Evolutionary conservation across 192 early-diverging fungal species (phyloP).

Genomic region (Gryganskiella cystojenkinii): DNA sequence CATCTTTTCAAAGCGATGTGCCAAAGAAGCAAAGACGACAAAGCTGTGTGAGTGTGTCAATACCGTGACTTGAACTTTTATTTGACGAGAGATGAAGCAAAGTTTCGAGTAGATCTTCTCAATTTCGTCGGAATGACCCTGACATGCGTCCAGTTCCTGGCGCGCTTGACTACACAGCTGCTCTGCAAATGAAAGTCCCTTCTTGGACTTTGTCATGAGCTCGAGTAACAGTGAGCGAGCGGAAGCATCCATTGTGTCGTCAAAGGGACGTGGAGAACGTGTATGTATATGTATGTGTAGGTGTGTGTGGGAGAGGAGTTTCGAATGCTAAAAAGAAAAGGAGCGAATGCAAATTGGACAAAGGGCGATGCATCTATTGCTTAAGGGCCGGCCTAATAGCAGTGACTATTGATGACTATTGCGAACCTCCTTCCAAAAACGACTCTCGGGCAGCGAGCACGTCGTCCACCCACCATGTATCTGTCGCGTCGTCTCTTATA

Average conservation of each 20-base stretch:
- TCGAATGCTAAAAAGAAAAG: neutral
- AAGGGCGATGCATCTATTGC: neutral
- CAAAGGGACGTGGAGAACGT: neutral
- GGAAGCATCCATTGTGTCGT: slow-evolving; percentile 29
- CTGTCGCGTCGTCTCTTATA: slow-evolving; percentile 12
- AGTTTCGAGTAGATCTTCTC: slow-evolving; percentile 52
- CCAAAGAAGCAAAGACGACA: neutral
- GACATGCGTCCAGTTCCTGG: slow-evolving; percentile 42
- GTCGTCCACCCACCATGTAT: slow-evolving; percentile 44
- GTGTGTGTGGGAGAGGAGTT: neutral
- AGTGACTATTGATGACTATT: neutral
- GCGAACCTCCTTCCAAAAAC: slow-evolving; percentile 20
- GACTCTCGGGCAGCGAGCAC: slow-evolving; percentile 43
- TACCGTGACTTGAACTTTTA: slow-evolving; percentile 45
- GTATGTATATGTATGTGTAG: neutral
- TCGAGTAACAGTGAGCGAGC: slow-evolving; percentile 41
- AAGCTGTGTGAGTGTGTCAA: neutral
- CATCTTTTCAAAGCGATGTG: no score
- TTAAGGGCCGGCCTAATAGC: no score
- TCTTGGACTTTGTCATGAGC: slow-evolving; percentile 48
- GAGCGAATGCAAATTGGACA: neutral
- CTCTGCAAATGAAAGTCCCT: slow-evolving; percentile 45
- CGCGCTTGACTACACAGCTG: slow-evolving; percentile 45
- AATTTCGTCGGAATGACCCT: slow-evolving; percentile 45
- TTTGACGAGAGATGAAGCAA: slow-evolving; percentile 49